These are phyloP conservation scores for Dioscorea cayenensis DNA, from an alignment of 116 monocot species.

Conservation along the genomic window DNA sequence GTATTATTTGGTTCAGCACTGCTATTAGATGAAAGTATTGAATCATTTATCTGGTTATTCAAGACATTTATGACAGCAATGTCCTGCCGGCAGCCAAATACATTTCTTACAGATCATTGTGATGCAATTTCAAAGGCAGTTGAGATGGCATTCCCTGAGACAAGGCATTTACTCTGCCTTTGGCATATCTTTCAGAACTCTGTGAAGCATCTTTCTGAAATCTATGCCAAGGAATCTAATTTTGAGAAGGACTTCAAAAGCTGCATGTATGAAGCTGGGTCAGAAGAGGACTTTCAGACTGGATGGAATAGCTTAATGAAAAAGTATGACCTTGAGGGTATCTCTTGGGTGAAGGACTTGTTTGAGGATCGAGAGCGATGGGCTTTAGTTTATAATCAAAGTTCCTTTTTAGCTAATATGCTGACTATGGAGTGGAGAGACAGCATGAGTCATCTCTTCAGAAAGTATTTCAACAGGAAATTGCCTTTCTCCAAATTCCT, in stretches of 20 bases:
- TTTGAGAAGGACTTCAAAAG: conserved; percentile 45
- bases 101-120: conserved; percentile 44
- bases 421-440: conserved; percentile 36
- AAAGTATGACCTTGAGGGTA: conserved; percentile 28
- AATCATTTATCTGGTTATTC: conserved; percentile 57
- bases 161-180: conserved; percentile 38
- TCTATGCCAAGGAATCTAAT: conserved; percentile 17
- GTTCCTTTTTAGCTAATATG: conserved; percentile 40
- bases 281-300: conserved; percentile 28
- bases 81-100: conserved; percentile 39
- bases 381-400: conserved; percentile 25
- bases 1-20: conserved; percentile 46
- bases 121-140: conserved; percentile 26
- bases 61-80: conserved; percentile 43
- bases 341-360: conserved; percentile 29
- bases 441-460: conserved; percentile 35
- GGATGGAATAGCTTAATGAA: conserved; percentile 33
- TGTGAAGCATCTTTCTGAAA: conserved; percentile 18
- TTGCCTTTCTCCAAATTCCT: conserved; percentile 40
- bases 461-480: conserved; percentile 41
- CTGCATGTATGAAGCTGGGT: conserved; percentile 31
- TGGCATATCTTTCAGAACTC: conserved; percentile 42
- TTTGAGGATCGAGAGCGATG: conserved; percentile 32
- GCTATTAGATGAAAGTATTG: conserved; percentile 43
- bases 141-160: conserved; percentile 21